A percentile compares a stretch with the other conserved stretches of the same genome.
phyloP scores from a whole-genome alignment of 2,329 filamentous ascomycete species.

The Trichoderma pleuroti region DNA sequence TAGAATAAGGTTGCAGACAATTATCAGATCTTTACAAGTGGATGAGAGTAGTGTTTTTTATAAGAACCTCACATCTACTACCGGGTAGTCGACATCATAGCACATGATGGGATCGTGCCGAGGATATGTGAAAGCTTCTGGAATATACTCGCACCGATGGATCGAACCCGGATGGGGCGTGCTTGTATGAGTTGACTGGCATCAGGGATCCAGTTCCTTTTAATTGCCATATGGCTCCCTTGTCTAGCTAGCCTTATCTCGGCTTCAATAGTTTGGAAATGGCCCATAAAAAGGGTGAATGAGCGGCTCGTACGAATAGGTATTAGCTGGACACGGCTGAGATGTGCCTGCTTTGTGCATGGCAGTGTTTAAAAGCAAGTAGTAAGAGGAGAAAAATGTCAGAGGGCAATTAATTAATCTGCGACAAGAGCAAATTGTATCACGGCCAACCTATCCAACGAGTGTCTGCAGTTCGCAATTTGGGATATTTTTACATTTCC shows the following conservation, averaged over 20 bases:
- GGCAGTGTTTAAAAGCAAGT: background rate
- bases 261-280: background rate
- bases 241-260: background rate
- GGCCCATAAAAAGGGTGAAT: conserved; percentile 1
- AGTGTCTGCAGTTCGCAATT: background rate
- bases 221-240: conserved; percentile 13
- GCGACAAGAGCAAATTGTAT: background rate
- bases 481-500: background rate
- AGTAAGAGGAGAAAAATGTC: background rate
- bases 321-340: background rate
- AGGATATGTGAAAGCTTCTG: background rate
- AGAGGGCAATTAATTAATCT: background rate
- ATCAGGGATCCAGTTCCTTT: background rate
- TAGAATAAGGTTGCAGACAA: background rate
- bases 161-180: background rate
- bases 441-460: background rate
- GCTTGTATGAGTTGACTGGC: background rate
- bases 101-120: background rate
- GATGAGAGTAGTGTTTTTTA: background rate
- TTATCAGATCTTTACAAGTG: background rate
- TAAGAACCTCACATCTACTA: background rate
- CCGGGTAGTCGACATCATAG: background rate
- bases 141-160: background rate
- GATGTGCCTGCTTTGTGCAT: background rate
- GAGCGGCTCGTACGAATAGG: background rate